Base-by-base conservation (phyloP, 164 flowering plant genomes). In the Annona cherimola region DNA sequence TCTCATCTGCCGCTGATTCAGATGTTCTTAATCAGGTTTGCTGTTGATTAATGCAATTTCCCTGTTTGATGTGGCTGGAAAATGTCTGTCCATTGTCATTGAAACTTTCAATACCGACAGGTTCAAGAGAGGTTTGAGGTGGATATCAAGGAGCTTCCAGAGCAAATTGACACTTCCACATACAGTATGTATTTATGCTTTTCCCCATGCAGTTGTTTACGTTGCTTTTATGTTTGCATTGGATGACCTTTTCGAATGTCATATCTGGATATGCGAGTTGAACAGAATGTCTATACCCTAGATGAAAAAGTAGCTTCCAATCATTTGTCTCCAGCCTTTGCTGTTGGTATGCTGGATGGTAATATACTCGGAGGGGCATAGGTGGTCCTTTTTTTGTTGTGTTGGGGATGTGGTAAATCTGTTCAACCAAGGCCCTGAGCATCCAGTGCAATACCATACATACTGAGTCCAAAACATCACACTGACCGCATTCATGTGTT, bases 111-210 rank as follows among this genome's bases (percentile, higher is more conserved):
- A 50, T 50, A 50, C 14, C 14, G 71, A 41, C 84, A 95, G 97
- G 99, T 95, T 50, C 97, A 94, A 73, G 95, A 87, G 82, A 86
- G 99, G 82, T 94, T 94, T 84, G 97, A 90, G 78, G 99, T 95
- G 70, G 98, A 95, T 71, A 95, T 95, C 55, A 93, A 92, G 81
- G 97, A 90, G 79, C 94, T 95, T 42, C 99, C 99, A n/a, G 99
- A 95, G 86, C 96, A 93, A 79, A 93, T 95, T 76, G 99, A 95
- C 75, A 93, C 98, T 11, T 89, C 98, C 14, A 93, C 99, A 60
- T 95, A 95, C 82, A 95, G 98, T 95, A 89, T 50, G 98, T 85
- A 64, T 11, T 41, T 8, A 54, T 26, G 14, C 12, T 19, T 54
- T 20, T 1, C 66, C 41, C 61, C 1, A 4, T 5, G 2, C 12